Evolutionary conservation across 257 asterid genomes (phyloP), one percentile per base, ranked within the genome.

Genomic region (Solanum infundibuliforme): DNA sequence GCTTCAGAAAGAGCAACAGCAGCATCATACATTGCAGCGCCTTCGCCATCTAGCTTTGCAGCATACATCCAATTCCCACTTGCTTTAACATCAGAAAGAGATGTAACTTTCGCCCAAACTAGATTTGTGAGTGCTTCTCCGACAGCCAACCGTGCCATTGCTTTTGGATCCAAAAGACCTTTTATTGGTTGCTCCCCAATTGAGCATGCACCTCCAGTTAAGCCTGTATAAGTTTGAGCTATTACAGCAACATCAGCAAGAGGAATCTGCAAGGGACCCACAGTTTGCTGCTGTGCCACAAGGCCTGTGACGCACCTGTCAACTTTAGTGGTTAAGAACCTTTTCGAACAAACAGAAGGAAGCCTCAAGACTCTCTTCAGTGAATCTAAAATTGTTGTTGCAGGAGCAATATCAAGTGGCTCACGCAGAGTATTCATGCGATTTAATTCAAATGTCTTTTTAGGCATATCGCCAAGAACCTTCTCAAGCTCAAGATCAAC

Each of bases 1-100:
- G 99, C 98, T 88, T 95, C 99, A 25, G 95, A 91, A 89, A 97
- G 98, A 88, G 98, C 98, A 87, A 91, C 85, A 87, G 97, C 98
- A 58, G 98, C 99, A 88, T 97, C 99, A 74, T 95, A 95, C 99
- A 97, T 97, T 83, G 94, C 95, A 5, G 98, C 99, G 71, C 99
- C 99, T 91, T 97, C 98, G 34, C 98, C 99, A 66, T 95, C 98
- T 36, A 97, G 89, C 90, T 95, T 97, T 23, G 98, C 98, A 36
- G 99, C 99, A 88, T 97, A 97, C 99, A 95, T 95, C 98, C 98
- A 97, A 87, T 95, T 97, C 52, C 98, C 99, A 89, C 99, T 97
- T 6, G 97, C 98, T 91, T 97, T 97, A n/a, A 95, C 96, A 75
- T 97, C 97, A 39, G 96, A 91, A 85, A 97, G 95, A 91, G 98